Base-by-base conservation (phyloP, 2,329 filamentous ascomycete species). In the Fusarium sp. region DNA sequence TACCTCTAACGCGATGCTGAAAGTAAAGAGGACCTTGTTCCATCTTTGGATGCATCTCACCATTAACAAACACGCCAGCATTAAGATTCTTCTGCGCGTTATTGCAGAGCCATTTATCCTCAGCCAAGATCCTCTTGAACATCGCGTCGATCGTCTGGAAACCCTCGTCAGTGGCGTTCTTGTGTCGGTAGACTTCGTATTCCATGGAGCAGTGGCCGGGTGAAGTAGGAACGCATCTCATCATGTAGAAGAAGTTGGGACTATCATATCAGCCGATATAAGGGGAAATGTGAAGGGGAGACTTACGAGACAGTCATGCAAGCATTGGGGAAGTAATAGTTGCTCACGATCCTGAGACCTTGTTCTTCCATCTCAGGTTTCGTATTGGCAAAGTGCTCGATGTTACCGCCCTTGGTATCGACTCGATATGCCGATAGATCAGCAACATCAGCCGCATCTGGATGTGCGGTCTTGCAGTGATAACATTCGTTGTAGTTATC, bases 261-360 rank as follows among this genome's bases (percentile, higher is more conserved):
- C 81, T 15, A n/a, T n/a, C n/a, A n/a, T n/a, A n/a, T n/a, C n/a
- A n/a, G n/a, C n/a, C n/a, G n/a, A n/a, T n/a, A n/a, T n/a, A n/a
- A n/a, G n/a, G n/a, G n/a, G n/a, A n/a, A n/a, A n/a, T n/a, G n/a
- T n/a, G n/a, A n/a, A n/a, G n/a, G n/a, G n/a, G n/a, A n/a, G 6
- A 63, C 72, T 65, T 37, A 69, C 72, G 71, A 69, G 5, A 74
- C 71, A 2, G 71, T 71, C 71, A 74, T 74, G 12, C 63, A 74
- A 0, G 60, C 28, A 5, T 72, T 74, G 7, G 71, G 72, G 21
- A 74, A 74, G 16, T 74, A 74, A 2, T 71, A 74, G 23, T 71
- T 74, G 35, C 71, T 74, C 15, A 68, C 71, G 3, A 71, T 71
- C 12, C 33, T 65, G 6, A 74, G 42, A 1, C 67, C 71, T 8